Percentiles rank a stretch among this genome's conserved stretches.
phyloP scores from a whole-genome alignment of 345 rosid species.

The Camelina laxa region DNA sequence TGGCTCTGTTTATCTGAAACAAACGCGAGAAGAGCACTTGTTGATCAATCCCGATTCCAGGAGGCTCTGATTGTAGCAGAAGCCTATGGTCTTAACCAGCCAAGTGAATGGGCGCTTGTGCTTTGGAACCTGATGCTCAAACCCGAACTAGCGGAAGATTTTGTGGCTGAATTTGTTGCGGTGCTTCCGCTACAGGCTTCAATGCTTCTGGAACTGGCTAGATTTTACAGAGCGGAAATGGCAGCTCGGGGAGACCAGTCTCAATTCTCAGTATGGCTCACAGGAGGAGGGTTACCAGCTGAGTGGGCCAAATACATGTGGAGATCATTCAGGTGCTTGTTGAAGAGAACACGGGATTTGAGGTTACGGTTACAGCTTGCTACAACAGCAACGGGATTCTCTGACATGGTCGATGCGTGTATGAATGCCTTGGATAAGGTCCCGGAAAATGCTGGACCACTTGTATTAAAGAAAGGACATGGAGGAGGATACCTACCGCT shows the following conservation, averaged over 20 bases:
- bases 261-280: slow-evolving; percentile 94
- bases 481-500: slow-evolving; percentile 96
- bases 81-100: slow-evolving; percentile 94
- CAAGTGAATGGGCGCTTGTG: slow-evolving; percentile 91
- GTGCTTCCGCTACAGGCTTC: slow-evolving; percentile 91
- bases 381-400: slow-evolving; percentile 75
- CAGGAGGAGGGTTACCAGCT: slow-evolving; percentile 89
- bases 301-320: slow-evolving; percentile 94
- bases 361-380: slow-evolving; percentile 82
- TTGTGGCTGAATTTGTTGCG: slow-evolving; percentile 91
- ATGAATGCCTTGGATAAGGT: slow-evolving; percentile 68
- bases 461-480: slow-evolving; percentile 83
- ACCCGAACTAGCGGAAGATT: slow-evolving; percentile 86
- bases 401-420: slow-evolving; percentile 66
- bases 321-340: slow-evolving; percentile 88
- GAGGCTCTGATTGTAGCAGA: slow-evolving; percentile 98
- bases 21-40: slow-evolving; percentile 83
- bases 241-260: slow-evolving; percentile 96
- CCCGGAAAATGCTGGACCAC: slow-evolving; percentile 79
- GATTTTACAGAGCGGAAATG: slow-evolving; percentile 85
- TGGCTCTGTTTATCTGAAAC: slow-evolving; percentile 90
- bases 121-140: slow-evolving; percentile 97
- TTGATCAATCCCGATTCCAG: slow-evolving; percentile 90
- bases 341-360: slow-evolving; percentile 85
- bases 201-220: slow-evolving; percentile 84